Evolutionary conservation across 176 grass and related monocot genomes (phyloP), one percentile per base, ranked within the genome.

Genomic region (Phragmites australis): DNA sequence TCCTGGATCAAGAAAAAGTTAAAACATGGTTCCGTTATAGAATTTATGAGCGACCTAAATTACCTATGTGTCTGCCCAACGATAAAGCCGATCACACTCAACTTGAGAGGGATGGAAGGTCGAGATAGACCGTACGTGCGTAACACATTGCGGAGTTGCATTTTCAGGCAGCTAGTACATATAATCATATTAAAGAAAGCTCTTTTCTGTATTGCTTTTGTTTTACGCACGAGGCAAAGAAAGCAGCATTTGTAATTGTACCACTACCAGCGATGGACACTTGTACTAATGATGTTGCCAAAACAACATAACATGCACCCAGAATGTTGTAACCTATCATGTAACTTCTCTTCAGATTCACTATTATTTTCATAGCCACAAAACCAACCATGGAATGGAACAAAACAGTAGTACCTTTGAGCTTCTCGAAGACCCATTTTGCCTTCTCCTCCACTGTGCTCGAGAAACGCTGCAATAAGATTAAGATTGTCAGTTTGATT

Each of bases 341-440:
- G n/a, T 79, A 57, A 43, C 18, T 56, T 74, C 25, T 69, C 70
- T 85, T 89, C n/a, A n/a, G 27, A 48, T 25, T 74, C 27, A 72
- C 83, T 81, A 62, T 47, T 63, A 30, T 42, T 64, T 45, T 48
- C 65, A 56, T 2, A 65, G 47, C 59, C 74, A 75, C 69, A 75
- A 44, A 75, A 54, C 14, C 42, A 67, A 49, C 19, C 49, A 15
- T 37, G 72, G 22, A 60, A 62, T 49, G 70, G 53, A 70, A 26
- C 17, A 30, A 4, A 15, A 43, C 19, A 9, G 0, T 85, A 94
- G n/a, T n/a, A n/a, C 96, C 96, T 93, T 99, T 99, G 42, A 99
- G 87, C 87, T 99, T 99, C 80, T 99, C 96, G 76, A 99, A 99
- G 2, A 95, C 84, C 96, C 96, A 95, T 79, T 99, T 99, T 10